Evolutionary conservation across 2,329 filamentous ascomycete species (phyloP), one percentile per base, ranked within the genome.

Genomic region (Penicillium paneum): DNA sequence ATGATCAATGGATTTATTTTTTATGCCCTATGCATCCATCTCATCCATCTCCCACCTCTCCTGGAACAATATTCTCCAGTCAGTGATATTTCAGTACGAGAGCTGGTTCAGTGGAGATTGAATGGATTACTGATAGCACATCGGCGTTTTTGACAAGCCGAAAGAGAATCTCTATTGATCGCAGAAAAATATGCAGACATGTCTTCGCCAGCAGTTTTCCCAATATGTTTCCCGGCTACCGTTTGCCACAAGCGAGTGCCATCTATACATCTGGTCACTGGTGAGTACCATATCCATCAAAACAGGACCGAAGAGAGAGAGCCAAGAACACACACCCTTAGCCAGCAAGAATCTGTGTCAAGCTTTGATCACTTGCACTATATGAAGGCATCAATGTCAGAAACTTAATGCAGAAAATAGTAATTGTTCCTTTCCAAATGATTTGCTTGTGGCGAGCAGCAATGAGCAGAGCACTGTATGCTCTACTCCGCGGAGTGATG

Each of bases 31-130:
- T 58, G 2, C 74, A n/a, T n/a, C 72, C 2, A 78, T 59, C 34
- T 71, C 60, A 5, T 77, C 74, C 56, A 75, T 68, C n/a, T n/a
- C n/a, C n/a, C n/a, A n/a, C n/a, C 21, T 71, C 75, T 3, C 76
- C 75, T 1, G 76, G 75, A 8, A 76, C 63, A 45, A 77, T 77
- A 46, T 78, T 78, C 49, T 78, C 76, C 5, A 78, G 62, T 6
- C 67, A 67, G 42, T 8, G 12, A n/a, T 31, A 35, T 12, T 41
- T 45, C 12, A 44, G 28, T 13, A 21, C 7, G 12, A 15, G 8
- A 5, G 1, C 5, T 36, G 11, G 10, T 11, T 8, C 8, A 8
- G 7, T 21, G 10, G 7, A 32, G n/a, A 7, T 28, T 32, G 28
- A 15, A 28, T 29, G 17, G 19, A 3, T 7, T 17, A 62, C 66